Base-by-base conservation (phyloP, 1,284 basidiomycete genomes). In the Cryptococcus sp. region DNA sequence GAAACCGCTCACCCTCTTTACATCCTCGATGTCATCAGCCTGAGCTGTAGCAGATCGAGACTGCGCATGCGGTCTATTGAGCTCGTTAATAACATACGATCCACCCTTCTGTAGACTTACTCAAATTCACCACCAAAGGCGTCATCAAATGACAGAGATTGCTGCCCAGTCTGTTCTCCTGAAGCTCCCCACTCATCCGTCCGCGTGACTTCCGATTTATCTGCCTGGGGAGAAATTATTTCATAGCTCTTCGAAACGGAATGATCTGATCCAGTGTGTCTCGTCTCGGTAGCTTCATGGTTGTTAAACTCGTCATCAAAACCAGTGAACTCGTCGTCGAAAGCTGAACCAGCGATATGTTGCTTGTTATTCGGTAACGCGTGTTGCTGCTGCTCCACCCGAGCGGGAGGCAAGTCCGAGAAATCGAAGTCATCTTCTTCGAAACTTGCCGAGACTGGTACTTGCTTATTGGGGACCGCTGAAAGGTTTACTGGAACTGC, bases 391-490 rank as follows among this genome's bases (percentile, higher is more conserved):
- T 49, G 59, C 4, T 71, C 63, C 14, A 71, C 59, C 46, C 66
- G 54, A 15, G 78, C 78, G 8, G 80, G 78, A 1, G 81, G 77
- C 3, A 82, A 79, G 46, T 83, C 79, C 1, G 78, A 80, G 62
- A 93, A 93, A 76, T 92, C 89, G 70, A 92, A 91, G 61, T 88
- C 87, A 68, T 91, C 89, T 65, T 91, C 89, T 37, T 92, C 90
- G 64, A 92, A 92, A n/a, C 58, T 59, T 3, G 68, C 61, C 8
- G 55, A 70, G 67, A 23, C 58, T 45, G 14, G 50, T 15, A 15
- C 59, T 58, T 3, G 68, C 38, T 41, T 10, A 41, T 41, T n/a
- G n/a, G 38, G 10, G 23, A 23, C 23, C 23, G 23, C 23, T 23
- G 23, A 23, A 23, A 23, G 23, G 23, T 23, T 23, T 23, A 23